phyloP scores from a whole-genome alignment of 2,329 filamentous ascomycete species.

The Orbilia ellipsospora region DNA sequence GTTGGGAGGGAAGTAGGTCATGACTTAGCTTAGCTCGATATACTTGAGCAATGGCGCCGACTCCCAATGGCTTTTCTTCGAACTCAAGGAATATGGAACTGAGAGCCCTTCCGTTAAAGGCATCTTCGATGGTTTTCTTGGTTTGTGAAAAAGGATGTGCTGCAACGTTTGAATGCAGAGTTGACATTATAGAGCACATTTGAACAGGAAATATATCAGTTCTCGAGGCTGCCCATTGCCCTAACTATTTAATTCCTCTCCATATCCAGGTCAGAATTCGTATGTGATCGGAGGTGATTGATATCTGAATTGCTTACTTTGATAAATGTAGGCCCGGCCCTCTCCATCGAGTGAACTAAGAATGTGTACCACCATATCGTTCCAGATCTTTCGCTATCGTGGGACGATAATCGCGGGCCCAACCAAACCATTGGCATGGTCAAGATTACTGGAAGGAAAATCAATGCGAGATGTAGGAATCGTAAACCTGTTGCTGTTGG shows the following conservation, averaged over 20 bases:
- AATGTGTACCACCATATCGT: constrained; percentile 96
- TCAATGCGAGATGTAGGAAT: constrained; percentile 85
- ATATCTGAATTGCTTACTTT: constrained; percentile 70
- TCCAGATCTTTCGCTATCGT: constrained; percentile 79
- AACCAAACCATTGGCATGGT: constrained; percentile 84
- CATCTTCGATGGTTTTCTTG: constrained; percentile 79
- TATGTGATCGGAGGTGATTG: background rate
- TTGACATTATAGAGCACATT: constrained; percentile 92
- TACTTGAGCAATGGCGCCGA: constrained; percentile 96
- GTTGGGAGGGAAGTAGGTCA: constrained; percentile 71
- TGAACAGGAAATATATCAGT: constrained; percentile 95
- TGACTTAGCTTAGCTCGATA: constrained; percentile 94
- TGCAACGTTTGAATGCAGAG: constrained; percentile 91
- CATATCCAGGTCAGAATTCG: background rate
- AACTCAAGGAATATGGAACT: constrained; percentile 98
- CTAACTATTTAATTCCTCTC: constrained; percentile 70
- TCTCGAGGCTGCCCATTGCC: constrained; percentile 97
- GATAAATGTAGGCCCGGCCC: constrained; percentile 94
- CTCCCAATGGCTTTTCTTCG: constrained; percentile 85
- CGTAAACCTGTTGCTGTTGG: constrained; percentile 85
- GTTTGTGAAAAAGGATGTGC: constrained; percentile 87
- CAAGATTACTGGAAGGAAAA: constrained; percentile 90
- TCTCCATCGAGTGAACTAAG: constrained; percentile 88
- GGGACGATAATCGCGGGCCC: constrained; percentile 72
- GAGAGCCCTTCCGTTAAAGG: constrained; percentile 82